These are phyloP conservation scores for Trifolium subterraneum DNA, from an alignment of 306 rosid genomes.

Conservation along the genomic window DNA sequence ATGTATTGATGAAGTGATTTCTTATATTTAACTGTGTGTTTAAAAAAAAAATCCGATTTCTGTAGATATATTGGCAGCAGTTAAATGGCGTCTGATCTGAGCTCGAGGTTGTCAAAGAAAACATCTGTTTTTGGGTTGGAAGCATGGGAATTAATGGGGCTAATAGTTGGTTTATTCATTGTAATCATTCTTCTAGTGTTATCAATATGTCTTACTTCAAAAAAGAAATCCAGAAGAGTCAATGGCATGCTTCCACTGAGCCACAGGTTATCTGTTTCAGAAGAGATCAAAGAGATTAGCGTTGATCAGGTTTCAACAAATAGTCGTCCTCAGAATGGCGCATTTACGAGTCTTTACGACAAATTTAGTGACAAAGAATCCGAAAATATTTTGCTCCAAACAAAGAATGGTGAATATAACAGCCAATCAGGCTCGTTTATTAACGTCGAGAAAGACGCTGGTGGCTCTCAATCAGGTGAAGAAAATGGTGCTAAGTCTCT, in stretches of 20 bases:
- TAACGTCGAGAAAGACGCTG: slow-evolving; percentile 62
- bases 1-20: slow-evolving; percentile 30
- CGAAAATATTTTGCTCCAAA: slow-evolving; percentile 66
- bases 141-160: slow-evolving; percentile 82
- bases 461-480: slow-evolving; percentile 73
- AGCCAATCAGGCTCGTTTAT: slow-evolving; percentile 78
- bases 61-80: slow-evolving; percentile 49
- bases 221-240: slow-evolving; percentile 78
- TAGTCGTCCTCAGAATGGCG: slow-evolving; percentile 46
- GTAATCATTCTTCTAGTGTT: slow-evolving; percentile 68
- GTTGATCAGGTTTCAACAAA: slow-evolving; percentile 79
- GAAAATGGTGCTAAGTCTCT: slow-evolving; percentile 54
- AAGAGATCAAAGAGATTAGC: slow-evolving; percentile 85
- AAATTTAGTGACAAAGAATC: slow-evolving; percentile 68
- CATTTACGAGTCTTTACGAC: slow-evolving; percentile 57
- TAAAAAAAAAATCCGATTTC: slow-evolving; percentile 17
- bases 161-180: slow-evolving; percentile 70
- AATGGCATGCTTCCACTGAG: slow-evolving; percentile 64
- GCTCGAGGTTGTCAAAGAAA: slow-evolving; percentile 65
- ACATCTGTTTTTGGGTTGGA: slow-evolving; percentile 76
- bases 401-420: slow-evolving; percentile 66
- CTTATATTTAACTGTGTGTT: slow-evolving; percentile 12
- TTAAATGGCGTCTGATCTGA: slow-evolving; percentile 77
- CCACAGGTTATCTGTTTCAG: slow-evolving; percentile 66
- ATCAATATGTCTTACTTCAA: slow-evolving; percentile 75